Evolutionary conservation across 495 filamentous ascomycete genomes (phyloP).

Genomic region (Trichoderma asperelloides): DNA sequence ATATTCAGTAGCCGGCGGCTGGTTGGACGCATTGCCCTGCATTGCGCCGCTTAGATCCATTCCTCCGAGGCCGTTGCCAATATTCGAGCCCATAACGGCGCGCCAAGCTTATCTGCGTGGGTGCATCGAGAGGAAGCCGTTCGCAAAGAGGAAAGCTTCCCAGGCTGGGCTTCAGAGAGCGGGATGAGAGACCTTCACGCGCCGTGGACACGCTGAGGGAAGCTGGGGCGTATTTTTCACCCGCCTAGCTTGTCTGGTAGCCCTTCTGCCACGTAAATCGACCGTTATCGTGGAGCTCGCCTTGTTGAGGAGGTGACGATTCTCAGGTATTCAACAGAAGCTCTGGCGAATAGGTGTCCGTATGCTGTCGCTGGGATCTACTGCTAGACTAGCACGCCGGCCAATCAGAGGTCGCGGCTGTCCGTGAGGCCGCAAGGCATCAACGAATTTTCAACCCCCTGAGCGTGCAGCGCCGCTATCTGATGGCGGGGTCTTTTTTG

Average conservation of each 20-base stretch:
- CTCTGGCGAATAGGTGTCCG: constrained; percentile 8
- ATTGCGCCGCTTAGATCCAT: constrained; percentile 28
- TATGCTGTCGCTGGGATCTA: not conserved
- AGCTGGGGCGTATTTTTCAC: not conserved
- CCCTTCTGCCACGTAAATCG: not conserved
- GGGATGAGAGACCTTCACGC: not conserved
- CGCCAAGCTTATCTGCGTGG: not conserved
- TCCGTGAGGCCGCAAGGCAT: constrained; percentile 3
- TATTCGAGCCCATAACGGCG: constrained; percentile 50
- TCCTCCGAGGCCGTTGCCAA: constrained; percentile 48
- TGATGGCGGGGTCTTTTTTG: not conserved
- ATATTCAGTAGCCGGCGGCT: constrained; percentile 88
- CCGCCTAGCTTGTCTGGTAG: not conserved
- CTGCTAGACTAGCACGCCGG: not conserved
- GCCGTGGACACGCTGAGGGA: not conserved
- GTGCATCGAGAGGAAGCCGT: not conserved
- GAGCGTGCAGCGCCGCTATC: not conserved
- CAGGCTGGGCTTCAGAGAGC: not conserved
- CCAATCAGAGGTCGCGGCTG: constrained; percentile 1
- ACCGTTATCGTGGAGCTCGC: not conserved
- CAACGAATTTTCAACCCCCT: not conserved
- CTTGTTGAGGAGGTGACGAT: not conserved
- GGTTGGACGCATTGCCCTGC: constrained; percentile 39
- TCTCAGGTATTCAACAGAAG: not conserved
- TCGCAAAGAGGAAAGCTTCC: not conserved